Conservation (phyloP, 2,329 filamentous ascomycete genomes). For the Colletotrichum sp. region DNA sequence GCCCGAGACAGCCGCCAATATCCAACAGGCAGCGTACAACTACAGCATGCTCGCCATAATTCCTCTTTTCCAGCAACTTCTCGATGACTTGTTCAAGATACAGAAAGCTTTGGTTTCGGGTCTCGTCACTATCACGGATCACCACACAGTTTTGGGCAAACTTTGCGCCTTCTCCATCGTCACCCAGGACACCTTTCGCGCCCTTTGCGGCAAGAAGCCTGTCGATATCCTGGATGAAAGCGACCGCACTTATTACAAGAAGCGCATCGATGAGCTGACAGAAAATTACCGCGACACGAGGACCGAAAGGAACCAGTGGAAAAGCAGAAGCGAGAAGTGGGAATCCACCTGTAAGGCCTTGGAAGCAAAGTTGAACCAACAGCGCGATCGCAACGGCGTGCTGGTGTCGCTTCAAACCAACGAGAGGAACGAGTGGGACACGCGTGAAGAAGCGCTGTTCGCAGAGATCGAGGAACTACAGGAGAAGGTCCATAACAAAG, state of each 20-base stretch:
- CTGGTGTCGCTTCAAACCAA: background rate
- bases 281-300: background rate
- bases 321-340: background rate
- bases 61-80: background rate
- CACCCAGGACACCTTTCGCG: background rate
- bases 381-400: background rate
- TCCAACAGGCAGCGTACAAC: background rate
- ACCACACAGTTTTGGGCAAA: background rate
- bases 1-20: background rate
- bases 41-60: background rate
- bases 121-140: background rate
- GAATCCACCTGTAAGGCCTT: background rate
- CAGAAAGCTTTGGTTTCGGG: background rate
- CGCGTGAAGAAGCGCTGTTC: rapidly evolving
- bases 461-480: background rate
- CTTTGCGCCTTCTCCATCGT: background rate
- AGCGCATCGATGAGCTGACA: background rate
- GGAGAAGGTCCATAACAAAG: background rate
- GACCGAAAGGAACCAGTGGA: background rate
- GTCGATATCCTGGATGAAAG: background rate
- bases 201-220: background rate
- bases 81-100: background rate
- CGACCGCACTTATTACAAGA: background rate
- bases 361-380: background rate
- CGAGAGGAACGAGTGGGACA: background rate